A percentile compares a stretch with the other conserved stretches of the same genome.
Evolutionary conservation across 2,329 filamentous ascomycete species (phyloP).

Genomic region (Verticillium tricorpus): DNA sequence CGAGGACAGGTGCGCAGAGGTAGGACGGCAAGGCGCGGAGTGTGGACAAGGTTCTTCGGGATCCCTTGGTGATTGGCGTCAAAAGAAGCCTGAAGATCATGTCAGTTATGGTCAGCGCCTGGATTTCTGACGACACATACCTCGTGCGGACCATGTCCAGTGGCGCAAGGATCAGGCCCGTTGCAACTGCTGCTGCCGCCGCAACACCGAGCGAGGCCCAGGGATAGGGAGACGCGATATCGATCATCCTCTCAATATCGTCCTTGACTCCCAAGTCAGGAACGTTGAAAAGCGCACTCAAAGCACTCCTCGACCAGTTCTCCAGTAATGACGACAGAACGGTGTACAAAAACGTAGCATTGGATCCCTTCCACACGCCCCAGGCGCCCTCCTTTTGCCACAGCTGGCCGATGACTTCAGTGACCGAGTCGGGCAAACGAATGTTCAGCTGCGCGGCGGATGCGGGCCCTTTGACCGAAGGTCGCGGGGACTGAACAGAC

Average conservation of each 20-base stretch:
- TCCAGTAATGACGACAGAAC: conserved; percentile 83
- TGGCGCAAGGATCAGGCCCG: conserved; percentile 77
- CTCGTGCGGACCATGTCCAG: conserved; percentile 83
- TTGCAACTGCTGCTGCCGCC: conserved; percentile 59
- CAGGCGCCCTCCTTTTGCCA: conserved; percentile 87
- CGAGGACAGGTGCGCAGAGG: conserved; percentile 63
- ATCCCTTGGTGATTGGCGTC: conserved; percentile 69
- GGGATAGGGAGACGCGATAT: conserved; percentile 73
- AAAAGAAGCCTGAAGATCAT: conserved; percentile 63
- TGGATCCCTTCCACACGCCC: conserved; percentile 93
- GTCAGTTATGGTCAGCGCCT: conserved; percentile 19
- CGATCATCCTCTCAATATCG: conserved; percentile 70
- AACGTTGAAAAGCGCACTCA: conserved; percentile 87
- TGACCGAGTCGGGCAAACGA: conserved; percentile 71
- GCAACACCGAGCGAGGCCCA: conserved; percentile 75
- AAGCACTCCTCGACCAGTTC: conserved; percentile 83
- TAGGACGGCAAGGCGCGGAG: conserved; percentile 77
- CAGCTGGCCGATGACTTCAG: conserved; percentile 80
- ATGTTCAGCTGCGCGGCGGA: conserved; percentile 63
- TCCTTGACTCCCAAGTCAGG: conserved; percentile 76
- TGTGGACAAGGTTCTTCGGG: conserved; percentile 73
- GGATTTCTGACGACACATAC: conserved; percentile 32
- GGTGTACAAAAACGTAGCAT: conserved; percentile 87
- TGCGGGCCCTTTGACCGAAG: conserved; percentile 28
- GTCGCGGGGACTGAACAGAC: conserved; percentile 24